Evolutionary conservation across 306 rosid species (phyloP), one percentile per base, ranked within the genome.

Genomic region (Hippophae rhamnoides): DNA sequence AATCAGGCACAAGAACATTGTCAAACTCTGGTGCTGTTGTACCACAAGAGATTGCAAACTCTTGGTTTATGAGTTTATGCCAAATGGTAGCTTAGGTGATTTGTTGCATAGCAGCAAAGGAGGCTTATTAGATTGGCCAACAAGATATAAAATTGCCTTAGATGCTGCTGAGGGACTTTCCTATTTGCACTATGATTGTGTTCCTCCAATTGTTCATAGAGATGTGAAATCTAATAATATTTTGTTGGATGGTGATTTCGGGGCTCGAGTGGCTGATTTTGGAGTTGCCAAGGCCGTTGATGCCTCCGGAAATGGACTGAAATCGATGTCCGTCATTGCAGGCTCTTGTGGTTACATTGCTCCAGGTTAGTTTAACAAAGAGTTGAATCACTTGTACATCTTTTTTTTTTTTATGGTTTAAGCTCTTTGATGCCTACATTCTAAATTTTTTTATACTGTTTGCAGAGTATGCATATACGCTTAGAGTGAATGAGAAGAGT

Each of bases 291-390:
- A 78, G 88, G 87, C 56, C 1, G 84, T 90, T 1, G 98, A 90
- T 60, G 56, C 76, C 42, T 58, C 76, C 0, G 79, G 75, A 6
- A 76, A 76, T 72, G 89, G 84, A 45, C 75, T 72, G n/a, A 79
- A 84, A 70, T 79, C 98, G 67, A 90, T 85, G 96, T 87, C 98
- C 0, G 76, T 79, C 65, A 83, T 90, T 18, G 95, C 96, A 5
- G 98, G 98, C 23, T 90, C 98, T 43, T 87, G 95, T 64, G 98
- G 98, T 13, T 90, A 90, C 76, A 90, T 90, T 48, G 98, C 98
- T 54, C 96, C 98, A 77, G 98, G 98, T 90, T 70, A 58, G 85
- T 54, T 18, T 18, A 18, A 18, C 23, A 25, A 6, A 7, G 6
- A 1, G 42, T 11, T 9, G 56, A 41, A 26, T 48, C 9, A 43